Base-by-base conservation (phyloP, 23 red algal genomes). In the Gracilaria gracilis region DNA sequence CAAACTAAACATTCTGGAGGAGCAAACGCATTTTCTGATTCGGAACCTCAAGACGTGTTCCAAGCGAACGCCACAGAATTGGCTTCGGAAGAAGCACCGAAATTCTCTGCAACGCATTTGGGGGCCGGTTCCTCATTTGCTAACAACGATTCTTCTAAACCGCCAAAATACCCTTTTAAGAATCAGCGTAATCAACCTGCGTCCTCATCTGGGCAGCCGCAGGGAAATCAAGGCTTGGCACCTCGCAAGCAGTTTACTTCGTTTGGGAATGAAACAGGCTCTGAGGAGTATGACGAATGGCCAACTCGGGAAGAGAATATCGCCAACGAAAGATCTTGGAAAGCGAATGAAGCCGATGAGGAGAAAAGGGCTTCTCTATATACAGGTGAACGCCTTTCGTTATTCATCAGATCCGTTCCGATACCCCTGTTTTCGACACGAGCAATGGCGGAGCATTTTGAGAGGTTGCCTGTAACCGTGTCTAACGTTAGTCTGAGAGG, bases 321-420 rank as follows among this genome's bases (percentile, higher is more conserved):
- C 24, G 9, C 20, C 17, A 37, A 42, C 9, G 3, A 19, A 1
- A 35, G 34, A 19, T 62, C 59, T 11, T 29, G 64, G 64, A 37
- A 17, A 24, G 64, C 32, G 17, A 32, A 9, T 51, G 72, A 77
- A 9, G 16, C 40, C 20, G 39, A 77, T 1, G 42, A 16, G 34
- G 50, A 77, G 34, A 25, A 49, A 0, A 46, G 27, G 72, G 42
- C 72, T 8, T 6, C 59, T 32, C 6, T 4, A 15, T 20, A 37
- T 9, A 27, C 23, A 51, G 72, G 27, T 77, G 38, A 51, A 16
- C 20, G 40, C 9, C 19, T 49, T 6, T 77, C 72, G 20, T 40
- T 82, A 34, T 82, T 82, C 58, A 59, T 82, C 32, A 59, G 79
- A 33, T 82, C 79, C 0, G 87, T 90, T 0, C 87, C 87, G 4